These are phyloP conservation scores for Chaetomiaceae sp. DNA, from an alignment of 2,329 filamentous ascomycete species.

Conservation along the genomic window DNA sequence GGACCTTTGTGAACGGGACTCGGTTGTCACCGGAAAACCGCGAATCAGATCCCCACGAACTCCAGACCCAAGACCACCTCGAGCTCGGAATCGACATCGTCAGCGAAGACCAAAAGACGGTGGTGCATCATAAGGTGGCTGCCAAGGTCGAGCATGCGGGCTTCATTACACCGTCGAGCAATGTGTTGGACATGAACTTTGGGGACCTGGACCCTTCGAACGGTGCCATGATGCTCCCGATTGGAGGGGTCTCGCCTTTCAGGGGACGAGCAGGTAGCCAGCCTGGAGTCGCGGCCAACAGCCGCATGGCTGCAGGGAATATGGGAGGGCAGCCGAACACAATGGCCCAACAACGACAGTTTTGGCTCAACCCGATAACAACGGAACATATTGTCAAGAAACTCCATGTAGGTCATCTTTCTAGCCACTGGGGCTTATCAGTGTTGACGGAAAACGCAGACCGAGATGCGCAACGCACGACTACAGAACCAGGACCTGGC, in stretches of 20 bases:
- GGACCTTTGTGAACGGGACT: conserved; percentile 93
- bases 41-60: conserved; percentile 91
- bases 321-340: conserved; percentile 49
- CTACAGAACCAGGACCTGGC: conserved; percentile 82
- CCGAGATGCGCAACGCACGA: conserved; percentile 84
- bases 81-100: conserved; percentile 98
- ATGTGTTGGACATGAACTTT: conserved; percentile 83
- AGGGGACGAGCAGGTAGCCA: conserved; percentile 67
- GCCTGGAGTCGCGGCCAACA: conserved; percentile 57
- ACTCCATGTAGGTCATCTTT: conserved; percentile 60
- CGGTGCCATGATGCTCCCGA: conserved; percentile 65
- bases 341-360: conserved; percentile 71
- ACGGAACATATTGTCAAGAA: conserved; percentile 93
- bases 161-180: conserved; percentile 68
- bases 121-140: conserved; percentile 97
- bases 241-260: conserved; percentile 60
- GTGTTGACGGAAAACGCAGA: conserved; percentile 44
- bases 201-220: conserved; percentile 84
- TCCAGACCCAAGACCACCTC: conserved; percentile 85
- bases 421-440: not conserved
- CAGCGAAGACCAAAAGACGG: conserved; percentile 96
- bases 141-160: conserved; percentile 96
- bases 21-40: conserved; percentile 89
- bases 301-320: conserved; percentile 54
- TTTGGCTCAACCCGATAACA: conserved; percentile 83